Percentiles rank a stretch among this genome's conserved stretches.
Evolutionary conservation across 192 early-diverging fungal species (phyloP).

Genomic region (Backusella circina): DNA sequence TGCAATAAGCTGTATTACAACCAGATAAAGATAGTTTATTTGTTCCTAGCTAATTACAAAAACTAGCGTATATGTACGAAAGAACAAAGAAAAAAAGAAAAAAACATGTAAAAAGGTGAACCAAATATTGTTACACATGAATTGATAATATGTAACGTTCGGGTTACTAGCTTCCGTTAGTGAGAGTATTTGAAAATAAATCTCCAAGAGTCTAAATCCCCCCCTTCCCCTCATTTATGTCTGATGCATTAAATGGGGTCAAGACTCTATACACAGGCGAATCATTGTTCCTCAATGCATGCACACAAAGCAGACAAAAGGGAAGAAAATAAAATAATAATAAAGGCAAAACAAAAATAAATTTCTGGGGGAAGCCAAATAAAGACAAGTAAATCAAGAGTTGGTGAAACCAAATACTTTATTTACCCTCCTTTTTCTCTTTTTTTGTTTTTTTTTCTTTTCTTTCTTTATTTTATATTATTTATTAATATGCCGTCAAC

Average conservation of each 20-base stretch:
- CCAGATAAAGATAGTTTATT: background rate
- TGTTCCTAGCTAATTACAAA: background rate
- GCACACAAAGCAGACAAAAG: background rate
- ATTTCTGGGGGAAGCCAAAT: background rate
- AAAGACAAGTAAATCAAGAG: background rate
- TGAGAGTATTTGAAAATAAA: background rate
- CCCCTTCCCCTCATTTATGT: background rate
- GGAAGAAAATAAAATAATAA: background rate
- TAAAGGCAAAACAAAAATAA: background rate
- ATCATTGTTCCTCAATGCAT: conserved; percentile 3
- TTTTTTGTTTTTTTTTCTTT: background rate
- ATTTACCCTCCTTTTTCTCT: background rate
- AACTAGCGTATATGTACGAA: background rate
- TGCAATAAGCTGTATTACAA: background rate
- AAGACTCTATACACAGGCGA: background rate
- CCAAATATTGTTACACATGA: background rate
- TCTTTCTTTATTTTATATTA: background rate
- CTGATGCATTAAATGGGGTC: background rate
- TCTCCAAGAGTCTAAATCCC: background rate
- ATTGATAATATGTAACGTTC: background rate
- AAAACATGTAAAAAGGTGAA: background rate
- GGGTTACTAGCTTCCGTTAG: conserved; percentile 1
- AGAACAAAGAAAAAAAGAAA: background rate
- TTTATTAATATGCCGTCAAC: background rate
- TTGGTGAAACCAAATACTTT: conserved; percentile 2